phyloP scores from a whole-genome alignment of 768 basidiomycete genomes.

The Chiua virens region DNA sequence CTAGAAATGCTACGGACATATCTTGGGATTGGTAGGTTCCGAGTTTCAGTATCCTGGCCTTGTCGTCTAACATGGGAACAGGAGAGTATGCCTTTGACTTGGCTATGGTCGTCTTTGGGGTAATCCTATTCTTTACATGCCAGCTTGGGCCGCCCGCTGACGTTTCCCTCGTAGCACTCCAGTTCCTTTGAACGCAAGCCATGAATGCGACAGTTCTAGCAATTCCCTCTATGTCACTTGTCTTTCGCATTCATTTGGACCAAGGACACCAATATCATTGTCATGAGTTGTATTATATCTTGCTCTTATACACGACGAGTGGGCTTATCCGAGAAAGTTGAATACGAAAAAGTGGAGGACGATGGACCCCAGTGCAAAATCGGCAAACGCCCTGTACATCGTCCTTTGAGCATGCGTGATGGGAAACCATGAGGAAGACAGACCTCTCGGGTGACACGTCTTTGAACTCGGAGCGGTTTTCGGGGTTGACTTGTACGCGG shows the following conservation, averaged over 20 bases:
- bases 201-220: background rate
- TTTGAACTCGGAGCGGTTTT: constrained; percentile 80
- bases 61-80: constrained; percentile 27
- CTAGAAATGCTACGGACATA: constrained; percentile 73
- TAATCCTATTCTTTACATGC: constrained; percentile 29
- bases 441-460: constrained; percentile 93
- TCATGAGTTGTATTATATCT: constrained; percentile 13
- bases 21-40: constrained; percentile 71
- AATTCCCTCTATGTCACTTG: background rate
- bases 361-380: constrained; percentile 93
- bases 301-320: background rate
- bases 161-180: constrained; percentile 51
- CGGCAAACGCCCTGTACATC: constrained; percentile 83
- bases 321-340: constrained; percentile 87
- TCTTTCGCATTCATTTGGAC: background rate
- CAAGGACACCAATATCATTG: background rate
- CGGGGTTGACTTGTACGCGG: constrained; percentile 88
- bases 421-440: constrained; percentile 22
- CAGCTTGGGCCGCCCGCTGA: constrained; percentile 2
- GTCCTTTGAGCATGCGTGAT: background rate
- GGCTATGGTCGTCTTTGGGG: constrained; percentile 80
- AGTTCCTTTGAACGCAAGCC: constrained; percentile 64
- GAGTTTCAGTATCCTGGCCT: background rate
- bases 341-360: constrained; percentile 98
- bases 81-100: constrained; percentile 89